Evolutionary conservation across 441 rosid species (phyloP).

Genomic region (Breynia disticha): DNA sequence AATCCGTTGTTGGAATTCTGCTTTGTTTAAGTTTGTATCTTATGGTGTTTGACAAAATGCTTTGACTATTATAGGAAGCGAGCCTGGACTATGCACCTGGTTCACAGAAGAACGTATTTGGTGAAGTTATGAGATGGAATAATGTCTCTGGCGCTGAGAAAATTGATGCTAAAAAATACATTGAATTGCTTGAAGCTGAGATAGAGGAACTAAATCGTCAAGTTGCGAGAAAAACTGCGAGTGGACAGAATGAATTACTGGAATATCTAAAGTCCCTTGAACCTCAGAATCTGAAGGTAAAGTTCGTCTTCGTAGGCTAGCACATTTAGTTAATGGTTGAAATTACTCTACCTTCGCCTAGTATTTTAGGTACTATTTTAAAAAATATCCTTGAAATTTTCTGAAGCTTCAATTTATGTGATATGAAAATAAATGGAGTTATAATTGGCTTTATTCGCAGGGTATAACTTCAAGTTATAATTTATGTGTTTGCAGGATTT

Average conservation of each 20-base stretch:
- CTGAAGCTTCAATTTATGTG: not conserved
- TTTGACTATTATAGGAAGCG: slow-evolving; percentile 30
- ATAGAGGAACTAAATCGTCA: slow-evolving; percentile 79
- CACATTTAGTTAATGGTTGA: too few relatives aligned
- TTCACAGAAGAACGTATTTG: slow-evolving; percentile 87
- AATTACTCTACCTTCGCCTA: too few relatives aligned
- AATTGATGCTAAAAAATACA: slow-evolving; percentile 86
- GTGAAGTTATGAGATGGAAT: slow-evolving; percentile 92
- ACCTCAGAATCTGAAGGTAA: slow-evolving; percentile 92
- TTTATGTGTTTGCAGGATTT: slow-evolving; percentile 45
- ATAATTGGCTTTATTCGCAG: too few relatives aligned
- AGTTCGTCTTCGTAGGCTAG: not conserved
- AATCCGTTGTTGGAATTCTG: not conserved
- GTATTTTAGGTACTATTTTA: too few relatives aligned
- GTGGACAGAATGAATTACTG: slow-evolving; percentile 71
- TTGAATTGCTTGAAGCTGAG: slow-evolving; percentile 91
- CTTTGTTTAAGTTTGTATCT: not conserved
- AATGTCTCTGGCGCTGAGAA: slow-evolving; percentile 78
- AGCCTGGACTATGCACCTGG: slow-evolving; percentile 76
- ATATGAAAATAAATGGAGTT: not conserved
- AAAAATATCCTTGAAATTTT: too few relatives aligned
- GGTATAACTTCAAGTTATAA: too few relatives aligned
- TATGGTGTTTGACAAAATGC: slow-evolving; percentile 1
- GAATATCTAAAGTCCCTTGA: slow-evolving; percentile 86
- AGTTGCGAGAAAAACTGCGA: slow-evolving; percentile 54